Conservation (phyloP, 2,329 filamentous ascomycete genomes). For the Botrytis fabae region DNA sequence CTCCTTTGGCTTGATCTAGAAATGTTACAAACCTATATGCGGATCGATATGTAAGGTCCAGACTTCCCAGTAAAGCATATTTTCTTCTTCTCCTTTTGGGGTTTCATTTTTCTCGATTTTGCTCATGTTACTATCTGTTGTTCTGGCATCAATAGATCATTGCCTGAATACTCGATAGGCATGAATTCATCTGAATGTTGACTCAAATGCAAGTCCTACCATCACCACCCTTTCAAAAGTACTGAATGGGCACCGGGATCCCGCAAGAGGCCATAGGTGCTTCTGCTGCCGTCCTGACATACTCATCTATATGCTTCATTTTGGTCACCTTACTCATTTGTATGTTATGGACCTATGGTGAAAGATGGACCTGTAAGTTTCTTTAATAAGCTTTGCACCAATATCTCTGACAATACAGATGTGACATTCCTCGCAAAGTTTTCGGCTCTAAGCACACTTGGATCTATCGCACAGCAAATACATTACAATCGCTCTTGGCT, state of each 20-base stretch:
- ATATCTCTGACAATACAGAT: constrained; percentile 28
- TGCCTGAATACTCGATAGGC: background rate
- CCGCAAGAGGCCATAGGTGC: constrained; percentile 34
- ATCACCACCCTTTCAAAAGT: background rate
- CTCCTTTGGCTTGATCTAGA: background rate
- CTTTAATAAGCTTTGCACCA: background rate
- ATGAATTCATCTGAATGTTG: background rate
- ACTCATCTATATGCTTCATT: constrained; percentile 36
- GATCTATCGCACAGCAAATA: constrained; percentile 38
- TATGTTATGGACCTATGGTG: constrained; percentile 39
- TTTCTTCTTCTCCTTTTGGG: background rate
- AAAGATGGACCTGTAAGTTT: constrained; percentile 37
- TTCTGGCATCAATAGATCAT: background rate
- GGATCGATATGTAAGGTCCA: constrained; percentile 20
- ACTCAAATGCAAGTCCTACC: constrained; percentile 14
- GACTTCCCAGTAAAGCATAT: constrained; percentile 6
- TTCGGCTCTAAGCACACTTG: constrained; percentile 35
- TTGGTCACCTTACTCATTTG: constrained; percentile 32
- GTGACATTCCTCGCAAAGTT: constrained; percentile 37
- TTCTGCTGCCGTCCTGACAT: constrained; percentile 37
- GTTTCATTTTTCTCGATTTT: background rate
- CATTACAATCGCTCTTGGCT: constrained; percentile 36
- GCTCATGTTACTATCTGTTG: background rate
- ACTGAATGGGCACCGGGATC: constrained; percentile 27
- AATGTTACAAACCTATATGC: constrained; percentile 16